Conservation (phyloP, 1,284 basidiomycete species). For the Trichosporon sp. region DNA sequence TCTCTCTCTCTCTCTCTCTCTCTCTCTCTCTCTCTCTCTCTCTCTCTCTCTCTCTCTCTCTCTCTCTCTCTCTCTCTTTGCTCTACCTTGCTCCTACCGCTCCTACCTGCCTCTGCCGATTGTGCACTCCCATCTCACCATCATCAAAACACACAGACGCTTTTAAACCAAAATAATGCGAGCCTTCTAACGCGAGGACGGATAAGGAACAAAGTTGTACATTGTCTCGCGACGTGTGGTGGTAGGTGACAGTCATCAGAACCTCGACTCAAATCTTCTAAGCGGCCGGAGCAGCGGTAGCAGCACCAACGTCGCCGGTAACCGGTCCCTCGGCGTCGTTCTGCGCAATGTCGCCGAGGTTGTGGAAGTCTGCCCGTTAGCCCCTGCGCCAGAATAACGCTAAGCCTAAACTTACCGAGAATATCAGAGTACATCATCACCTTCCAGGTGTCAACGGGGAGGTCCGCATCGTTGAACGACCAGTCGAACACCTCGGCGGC, state of each 20-base stretch:
- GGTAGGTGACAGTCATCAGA: neutral
- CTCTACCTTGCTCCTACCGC: neutral
- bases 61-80: neutral
- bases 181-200: conserved; percentile 11
- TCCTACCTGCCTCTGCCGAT: neutral
- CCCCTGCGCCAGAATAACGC: neutral
- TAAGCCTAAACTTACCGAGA: conserved; percentile 65
- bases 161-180: conserved; percentile 16
- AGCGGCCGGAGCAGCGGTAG: conserved; percentile 37
- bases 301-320: conserved; percentile 48
- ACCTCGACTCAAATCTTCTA: neutral
- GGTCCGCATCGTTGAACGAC: conserved; percentile 99
- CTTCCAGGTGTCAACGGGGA: conserved; percentile 99
- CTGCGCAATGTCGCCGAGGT: conserved; percentile 57
- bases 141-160: conserved; percentile 3
- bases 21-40: no score
- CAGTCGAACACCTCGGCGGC: conserved; percentile 96
- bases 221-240: conserved; percentile 15
- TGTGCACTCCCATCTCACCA: neutral
- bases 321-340: conserved; percentile 55
- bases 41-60: no score
- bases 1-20: no score
- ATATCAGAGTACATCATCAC: conserved; percentile 98
- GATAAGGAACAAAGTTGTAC: conserved; percentile 5
- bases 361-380: conserved; percentile 59